Base-by-base conservation (phyloP, 768 basidiomycete genomes). In the Sistotremastrum niveocremeum region DNA sequence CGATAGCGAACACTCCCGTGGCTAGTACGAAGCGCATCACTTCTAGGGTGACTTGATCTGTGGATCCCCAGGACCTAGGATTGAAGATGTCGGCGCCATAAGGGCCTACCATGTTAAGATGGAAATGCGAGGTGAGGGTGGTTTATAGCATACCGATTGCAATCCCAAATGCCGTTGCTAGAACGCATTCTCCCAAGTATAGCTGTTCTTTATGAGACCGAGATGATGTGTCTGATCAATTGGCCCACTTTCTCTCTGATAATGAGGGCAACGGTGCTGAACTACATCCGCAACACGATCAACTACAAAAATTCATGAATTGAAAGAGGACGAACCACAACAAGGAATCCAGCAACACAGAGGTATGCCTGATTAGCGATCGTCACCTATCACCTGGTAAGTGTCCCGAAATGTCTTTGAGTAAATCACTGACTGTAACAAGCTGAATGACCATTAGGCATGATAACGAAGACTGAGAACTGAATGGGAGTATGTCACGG, bases 131-230 rank as follows among this genome's bases (percentile, higher is more conserved):
- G 38, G n/a, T 20, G 30, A 39, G 31, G 20, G 20, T 20, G 20
- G 20, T 20, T 20, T 20, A 2, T 1, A 20, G 20, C 20, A 20
- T 34, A 55, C 52, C 65, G 30, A 64, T 57, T 49, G 64, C 60
- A 54, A 70, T 65, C 5, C 65, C 65, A 43, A 68, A 60, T 0
- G 71, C 70, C 0, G 90, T 93, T 2, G 89, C 91, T 29, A 95
- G 78, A 32, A 93, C 81, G 34, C 94, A 91, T 68, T 99, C 94
- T 54, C 90, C 95, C 52, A 95, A 76, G 56, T 83, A 95, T 4
- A 94, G 56, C 76, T 87, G 43, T 10, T 29, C 20, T 32, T 33
- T 44, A 9, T 10, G 42, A 35, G 32, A 31, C 3, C 7, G 2
- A 30, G 29, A 34, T 30, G 29, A 41, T 37, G 20, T 6, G 32